Conservation (phyloP, 2,329 filamentous ascomycete genomes). For the Curvularia sp. region DNA sequence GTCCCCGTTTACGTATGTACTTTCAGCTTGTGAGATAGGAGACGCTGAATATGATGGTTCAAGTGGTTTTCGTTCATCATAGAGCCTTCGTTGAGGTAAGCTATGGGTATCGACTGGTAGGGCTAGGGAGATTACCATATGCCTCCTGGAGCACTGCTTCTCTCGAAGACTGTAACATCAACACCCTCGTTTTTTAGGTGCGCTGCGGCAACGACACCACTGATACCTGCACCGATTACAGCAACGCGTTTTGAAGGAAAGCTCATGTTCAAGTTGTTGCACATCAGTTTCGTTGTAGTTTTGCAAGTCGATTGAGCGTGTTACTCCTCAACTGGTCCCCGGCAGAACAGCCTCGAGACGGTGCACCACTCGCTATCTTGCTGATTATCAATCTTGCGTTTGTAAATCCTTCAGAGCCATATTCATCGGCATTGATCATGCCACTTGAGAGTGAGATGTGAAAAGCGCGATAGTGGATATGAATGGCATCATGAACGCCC, state of each 20-base stretch:
- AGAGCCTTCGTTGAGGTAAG: conserved; percentile 48
- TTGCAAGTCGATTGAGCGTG: not conserved
- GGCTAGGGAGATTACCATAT: conserved; percentile 55
- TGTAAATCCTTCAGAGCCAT: not conserved
- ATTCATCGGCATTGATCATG: conserved; percentile 17
- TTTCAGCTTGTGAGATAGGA: conserved; percentile 26
- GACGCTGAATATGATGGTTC: conserved; percentile 58
- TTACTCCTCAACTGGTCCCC: not conserved
- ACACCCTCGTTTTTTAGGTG: conserved; percentile 46
- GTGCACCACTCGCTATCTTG: not conserved
- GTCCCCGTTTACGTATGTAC: conserved; percentile 22
- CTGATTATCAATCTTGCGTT: not conserved
- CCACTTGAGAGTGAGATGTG: not conserved
- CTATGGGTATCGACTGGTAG: not conserved
- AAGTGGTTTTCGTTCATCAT: conserved; percentile 57
- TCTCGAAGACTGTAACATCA: conserved; percentile 63
- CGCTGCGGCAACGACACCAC: conserved; percentile 46
- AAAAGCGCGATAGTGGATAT: conserved; percentile 25
- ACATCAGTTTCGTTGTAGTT: not conserved
- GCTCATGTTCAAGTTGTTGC: conserved; percentile 21
- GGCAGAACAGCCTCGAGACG: not conserved
- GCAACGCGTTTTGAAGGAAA: conserved; percentile 34
- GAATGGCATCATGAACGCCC: conserved; percentile 32
- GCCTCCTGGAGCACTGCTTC: conserved; percentile 60
- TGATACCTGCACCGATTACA: conserved; percentile 49